Conservation (phyloP, 139 green algal species). For the Diplosphaera chodatii region DNA sequence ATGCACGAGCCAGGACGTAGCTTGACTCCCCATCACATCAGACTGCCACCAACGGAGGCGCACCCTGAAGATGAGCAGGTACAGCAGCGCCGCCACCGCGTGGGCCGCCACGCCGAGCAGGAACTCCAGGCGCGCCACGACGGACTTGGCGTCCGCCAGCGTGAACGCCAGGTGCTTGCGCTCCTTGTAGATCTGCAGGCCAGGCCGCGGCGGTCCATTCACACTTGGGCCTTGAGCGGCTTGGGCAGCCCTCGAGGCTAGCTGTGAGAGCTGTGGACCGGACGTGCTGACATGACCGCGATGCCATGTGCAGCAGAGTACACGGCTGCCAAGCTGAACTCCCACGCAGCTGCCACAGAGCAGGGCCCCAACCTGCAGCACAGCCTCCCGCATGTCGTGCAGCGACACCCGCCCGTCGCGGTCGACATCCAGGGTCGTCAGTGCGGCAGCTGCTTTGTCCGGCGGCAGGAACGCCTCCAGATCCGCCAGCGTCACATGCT, state of each 20-base stretch:
- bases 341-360: too few species aligned
- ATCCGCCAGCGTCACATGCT: conserved; percentile 8
- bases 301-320: too few species aligned
- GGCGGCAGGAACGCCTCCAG: conserved; percentile 23
- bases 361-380: conserved; percentile 4
- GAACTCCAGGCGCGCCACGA: conserved; percentile 18
- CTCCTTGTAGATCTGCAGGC: conserved; percentile 26
- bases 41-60: too few species aligned
- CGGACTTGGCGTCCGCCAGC: conserved; percentile 21
- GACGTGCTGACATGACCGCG: too few species aligned
- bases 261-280: too few species aligned
- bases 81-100: conserved; percentile 14
- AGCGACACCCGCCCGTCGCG: conserved; percentile 25
- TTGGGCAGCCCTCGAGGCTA: too few species aligned
- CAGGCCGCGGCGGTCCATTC: too few species aligned
- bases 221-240: too few species aligned
- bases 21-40: too few species aligned
- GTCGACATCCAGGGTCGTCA: conserved; percentile 28
- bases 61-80: conserved; percentile 14
- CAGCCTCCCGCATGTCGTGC: conserved; percentile 26
- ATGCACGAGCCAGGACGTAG: too few species aligned
- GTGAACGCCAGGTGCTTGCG: conserved; percentile 34
- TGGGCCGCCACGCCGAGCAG: conserved; percentile 9
- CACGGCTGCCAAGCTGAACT: too few species aligned
- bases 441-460: conserved; percentile 12